These are phyloP conservation scores for Hibiscus trionum DNA, from an alignment of 345 rosid species.

Conservation along the genomic window DNA sequence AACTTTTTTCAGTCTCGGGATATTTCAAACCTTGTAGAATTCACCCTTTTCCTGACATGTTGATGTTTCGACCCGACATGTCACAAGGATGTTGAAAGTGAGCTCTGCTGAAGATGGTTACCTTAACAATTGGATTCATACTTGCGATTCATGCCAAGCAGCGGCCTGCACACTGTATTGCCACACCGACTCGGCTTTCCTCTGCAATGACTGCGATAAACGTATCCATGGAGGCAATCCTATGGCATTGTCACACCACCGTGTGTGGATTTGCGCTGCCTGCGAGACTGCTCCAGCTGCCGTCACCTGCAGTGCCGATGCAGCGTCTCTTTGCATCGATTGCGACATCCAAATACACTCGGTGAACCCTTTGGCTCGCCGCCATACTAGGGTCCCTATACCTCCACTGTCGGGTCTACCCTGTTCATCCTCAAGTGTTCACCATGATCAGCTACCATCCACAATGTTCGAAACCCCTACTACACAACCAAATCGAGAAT, in stretches of 20 bases:
- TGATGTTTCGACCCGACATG: not conserved
- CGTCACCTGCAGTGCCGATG: constrained; percentile 31
- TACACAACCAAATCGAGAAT: not conserved
- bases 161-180: constrained; percentile 27
- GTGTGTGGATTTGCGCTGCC: constrained; percentile 21
- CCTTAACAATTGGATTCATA: constrained; percentile 13
- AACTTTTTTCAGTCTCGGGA: not conserved
- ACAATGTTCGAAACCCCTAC: constrained; percentile 1
- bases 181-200: constrained; percentile 21
- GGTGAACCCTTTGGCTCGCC: constrained; percentile 16
- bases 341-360: constrained; percentile 28
- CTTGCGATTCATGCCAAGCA: constrained; percentile 22
- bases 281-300: constrained; percentile 28
- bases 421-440: not conserved
- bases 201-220: constrained; percentile 25
- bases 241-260: constrained; percentile 18
- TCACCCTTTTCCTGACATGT: not conserved
- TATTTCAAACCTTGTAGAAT: not conserved
- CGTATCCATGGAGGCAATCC: constrained; percentile 10
- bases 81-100: constrained; percentile 18
- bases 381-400: constrained; percentile 20
- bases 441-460: constrained; percentile 7
- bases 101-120: constrained; percentile 4
- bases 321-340: constrained; percentile 22
- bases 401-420: constrained; percentile 5